Base-by-base conservation (phyloP, 2,329 filamentous ascomycete species). In the Trichoderma simmonsii region DNA sequence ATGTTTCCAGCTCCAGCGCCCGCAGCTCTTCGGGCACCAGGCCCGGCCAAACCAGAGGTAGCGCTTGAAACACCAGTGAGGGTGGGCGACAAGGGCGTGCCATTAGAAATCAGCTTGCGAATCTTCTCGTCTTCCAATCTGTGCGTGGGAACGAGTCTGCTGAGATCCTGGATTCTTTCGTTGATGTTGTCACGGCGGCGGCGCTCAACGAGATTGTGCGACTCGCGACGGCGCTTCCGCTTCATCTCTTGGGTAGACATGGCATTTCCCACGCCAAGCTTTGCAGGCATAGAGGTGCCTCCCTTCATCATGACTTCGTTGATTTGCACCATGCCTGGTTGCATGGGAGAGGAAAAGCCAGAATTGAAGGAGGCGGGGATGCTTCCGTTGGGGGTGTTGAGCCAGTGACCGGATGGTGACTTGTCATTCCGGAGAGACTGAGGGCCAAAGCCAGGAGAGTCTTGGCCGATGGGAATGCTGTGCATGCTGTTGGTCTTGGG, bases 101-200 rank as follows among this genome's bases (percentile, higher is more conserved):
- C 97, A 79, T 95, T 98, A 78, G 95, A 90, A 69, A 98, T 91
- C 79, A 97, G 91, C 83, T 98, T 98, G 76, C 95, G 92, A 62
- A 98, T 93, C 84, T 97, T 98, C 83, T 99, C 96, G 79, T 98
- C 96, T 78, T 99, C 96, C 3, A 99, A 87, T 73, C 96, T 91
- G 81, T 99, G 96, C 73, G 91, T 88, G 28, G 96, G 96, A 2
- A 99, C 95, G 21, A 99, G 88, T 77, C 94, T 93, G 78, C 95
- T 97, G 8, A 99, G 88, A 79, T 99, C 96, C 79, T 98, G 95
- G 74, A 99, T 99, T 57, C 96, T 91, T 82, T 99, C 96, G 77
- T 99, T 99, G 86, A 99, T 99, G 80, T 98, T 98, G 84, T 98
- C 96, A 74, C 96, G 90, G 73, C 96, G 92, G 66, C 96, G 91